Base-by-base conservation (phyloP, 164 flowering plant genomes). In the Liquidambar formosana region DNA sequence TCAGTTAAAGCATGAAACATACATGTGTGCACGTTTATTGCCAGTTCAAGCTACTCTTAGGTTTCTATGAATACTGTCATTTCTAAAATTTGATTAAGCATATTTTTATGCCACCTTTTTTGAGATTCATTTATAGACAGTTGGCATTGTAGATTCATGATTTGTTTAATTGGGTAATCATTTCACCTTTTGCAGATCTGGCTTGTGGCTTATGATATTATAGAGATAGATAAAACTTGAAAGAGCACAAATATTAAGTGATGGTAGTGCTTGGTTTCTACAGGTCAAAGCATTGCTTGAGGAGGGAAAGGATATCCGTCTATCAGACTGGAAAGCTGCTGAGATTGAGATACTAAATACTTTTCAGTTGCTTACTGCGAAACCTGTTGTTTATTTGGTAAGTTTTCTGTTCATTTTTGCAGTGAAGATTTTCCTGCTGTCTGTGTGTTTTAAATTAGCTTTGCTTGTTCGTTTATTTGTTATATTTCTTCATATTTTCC, bases 351-450 rank as follows among this genome's bases (percentile, higher is more conserved):
- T 96, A 63, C 72, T 96, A 65, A 96, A 96, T 81, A 85, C 97
- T 62, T 87, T 96, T 73, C 99, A 96, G 65, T 82, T 96, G 84
- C 97, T 96, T 22, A 81, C 96, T 38, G 99, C 99, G 46, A 96
- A 96, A 77, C 95, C 99, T 77, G 96, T 96, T 76, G 99, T 96
- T 57, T 96, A 96, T 80, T 79, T 96, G 97, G 99, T 96, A 77
- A 76, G 81, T 73, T n/a, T 69, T 64, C 43, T 54, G 53, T 41
- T 65, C 53, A 16, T 61, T 49, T 11, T 12, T 10, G 27, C 5
- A 21, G 18, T 51, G 11, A 18, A 48, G 11, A 21, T 6, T 38
- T 45, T 9, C 11, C 15, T n/a, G 15, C 52, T 44, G 10, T 11
- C 25, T 38, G 8, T 57, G 16, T n/a, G 16, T 15, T 49, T 49